Evolutionary conservation across 768 basidiomycete species (phyloP).

Genomic region (Cytidiella melzeri): DNA sequence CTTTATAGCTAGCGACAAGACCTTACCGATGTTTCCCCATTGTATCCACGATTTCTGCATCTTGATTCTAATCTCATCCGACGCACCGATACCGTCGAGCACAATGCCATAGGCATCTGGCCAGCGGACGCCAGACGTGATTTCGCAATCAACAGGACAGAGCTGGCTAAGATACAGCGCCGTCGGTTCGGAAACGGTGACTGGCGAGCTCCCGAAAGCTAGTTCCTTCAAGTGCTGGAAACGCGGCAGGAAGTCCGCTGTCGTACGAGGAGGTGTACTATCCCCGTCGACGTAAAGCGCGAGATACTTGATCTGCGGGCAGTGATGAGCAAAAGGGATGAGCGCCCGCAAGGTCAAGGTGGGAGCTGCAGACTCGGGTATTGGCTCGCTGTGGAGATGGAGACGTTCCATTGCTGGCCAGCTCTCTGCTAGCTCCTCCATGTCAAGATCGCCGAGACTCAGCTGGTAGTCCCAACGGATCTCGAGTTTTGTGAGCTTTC

Average conservation of each 20-base stretch:
- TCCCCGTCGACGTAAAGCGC: constrained; percentile 34
- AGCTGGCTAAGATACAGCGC: constrained; percentile 53
- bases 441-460: constrained; percentile 20
- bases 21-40: constrained; percentile 21
- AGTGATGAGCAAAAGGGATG: constrained; percentile 34
- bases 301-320: constrained; percentile 30
- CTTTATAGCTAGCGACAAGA: constrained; percentile 19
- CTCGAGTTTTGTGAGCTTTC: constrained; percentile 29
- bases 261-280: constrained; percentile 2
- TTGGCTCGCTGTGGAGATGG: constrained; percentile 24
- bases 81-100: constrained; percentile 20
- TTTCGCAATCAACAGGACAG: constrained; percentile 35
- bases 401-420: constrained; percentile 23
- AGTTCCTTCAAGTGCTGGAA: constrained; percentile 28
- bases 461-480: constrained; percentile 28
- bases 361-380: constrained; percentile 16
- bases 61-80: constrained; percentile 14
- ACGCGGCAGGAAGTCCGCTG: neutral
- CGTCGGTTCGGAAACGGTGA: constrained; percentile 36
- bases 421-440: constrained; percentile 21
- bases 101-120: constrained; percentile 24
- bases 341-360: constrained; percentile 31
- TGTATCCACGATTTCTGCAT: constrained; percentile 19
- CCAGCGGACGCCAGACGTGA: constrained; percentile 52
- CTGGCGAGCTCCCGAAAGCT: constrained; percentile 47